Evolutionary conservation across 129 eudicot genomes (phyloP), one percentile per base, ranked within the genome.

Genomic region (Helianthus tuberosus): DNA sequence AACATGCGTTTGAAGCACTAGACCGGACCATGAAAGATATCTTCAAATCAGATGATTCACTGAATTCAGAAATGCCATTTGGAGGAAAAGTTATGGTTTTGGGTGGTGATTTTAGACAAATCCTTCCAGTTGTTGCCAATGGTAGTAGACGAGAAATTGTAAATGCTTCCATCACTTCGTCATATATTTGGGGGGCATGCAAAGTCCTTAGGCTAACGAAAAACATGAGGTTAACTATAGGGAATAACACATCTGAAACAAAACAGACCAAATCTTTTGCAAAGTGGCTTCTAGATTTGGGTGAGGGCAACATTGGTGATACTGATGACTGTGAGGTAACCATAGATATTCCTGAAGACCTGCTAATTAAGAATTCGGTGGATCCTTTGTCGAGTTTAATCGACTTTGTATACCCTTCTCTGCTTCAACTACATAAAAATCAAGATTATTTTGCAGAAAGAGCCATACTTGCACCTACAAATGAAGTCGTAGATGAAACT

Each of bases 381-480:
- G 71, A 60, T 50, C 77, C 77, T 10, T 8, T 69, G 3, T 41
- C 16, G 11, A 6, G 72, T 2, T 43, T 78, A 5, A 68, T 78
- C 4, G 14, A 58, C 2, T 17, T n/a, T 6, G 23, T 55, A 3
- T 77, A 77, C 8, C 76, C 75, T 5, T 25, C 32, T 32, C 1
- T 77, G 3, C 16, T 43, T 7, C 3, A 59, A 10, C 10, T 7
- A 46, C 3, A 6, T 3, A 12, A 52, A n/a, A 60, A 7, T 10
- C 69, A 1, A 15, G 6, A 0, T 72, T 47, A 27, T 13, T 73
- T 79, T 10, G 69, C 66, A 73, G 75, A 73, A 13, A 51, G 68
- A 52, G 72, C 83, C 1, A 79, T 79, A 10, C 60, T 79, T 5
- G 73, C 59, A 36, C 83, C 60, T 0, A 79, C 73, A 5, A 66